Conservation (phyloP, 768 basidiomycete species). For the Suillus cothurnatus region DNA sequence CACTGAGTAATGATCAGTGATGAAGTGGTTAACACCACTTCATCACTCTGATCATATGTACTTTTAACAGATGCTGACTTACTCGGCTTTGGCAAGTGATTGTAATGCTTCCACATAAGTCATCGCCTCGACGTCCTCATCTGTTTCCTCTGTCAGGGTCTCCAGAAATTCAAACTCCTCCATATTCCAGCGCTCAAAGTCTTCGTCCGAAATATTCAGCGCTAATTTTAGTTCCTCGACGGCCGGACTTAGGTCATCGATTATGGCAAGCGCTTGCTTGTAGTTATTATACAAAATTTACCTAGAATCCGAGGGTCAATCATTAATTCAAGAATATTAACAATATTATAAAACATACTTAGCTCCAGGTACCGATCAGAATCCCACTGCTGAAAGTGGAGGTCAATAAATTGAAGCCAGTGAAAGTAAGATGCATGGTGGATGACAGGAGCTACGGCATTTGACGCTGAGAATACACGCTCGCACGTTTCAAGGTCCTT, state of each 20-base stretch:
- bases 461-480: constrained; percentile 17
- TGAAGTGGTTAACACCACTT: too few relatives aligned
- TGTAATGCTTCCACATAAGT: constrained; percentile 5
- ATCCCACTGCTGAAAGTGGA: constrained; percentile 15
- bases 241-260: background rate
- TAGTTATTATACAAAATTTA: constrained; percentile 20
- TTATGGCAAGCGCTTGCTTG: constrained; percentile 18
- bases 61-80: background rate
- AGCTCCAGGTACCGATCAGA: constrained; percentile 6
- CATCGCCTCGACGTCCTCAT: constrained; percentile 23
- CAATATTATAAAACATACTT: constrained; percentile 6
- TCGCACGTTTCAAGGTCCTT: constrained; percentile 24
- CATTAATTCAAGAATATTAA: background rate
- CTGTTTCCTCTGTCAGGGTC: constrained; percentile 1
- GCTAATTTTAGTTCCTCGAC: background rate
- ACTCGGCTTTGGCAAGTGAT: background rate
- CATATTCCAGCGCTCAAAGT: constrained; percentile 4
- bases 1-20: too few relatives aligned
- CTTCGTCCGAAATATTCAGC: background rate
- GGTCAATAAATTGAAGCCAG: constrained; percentile 17
- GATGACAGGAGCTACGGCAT: constrained; percentile 14
- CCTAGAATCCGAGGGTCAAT: background rate
- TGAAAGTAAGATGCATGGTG: constrained; percentile 12
- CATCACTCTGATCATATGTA: too few relatives aligned
- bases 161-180: constrained; percentile 4